Evolutionary conservation across 2,329 filamentous ascomycete species (phyloP).

Genomic region (Sphaceloma murrayae): DNA sequence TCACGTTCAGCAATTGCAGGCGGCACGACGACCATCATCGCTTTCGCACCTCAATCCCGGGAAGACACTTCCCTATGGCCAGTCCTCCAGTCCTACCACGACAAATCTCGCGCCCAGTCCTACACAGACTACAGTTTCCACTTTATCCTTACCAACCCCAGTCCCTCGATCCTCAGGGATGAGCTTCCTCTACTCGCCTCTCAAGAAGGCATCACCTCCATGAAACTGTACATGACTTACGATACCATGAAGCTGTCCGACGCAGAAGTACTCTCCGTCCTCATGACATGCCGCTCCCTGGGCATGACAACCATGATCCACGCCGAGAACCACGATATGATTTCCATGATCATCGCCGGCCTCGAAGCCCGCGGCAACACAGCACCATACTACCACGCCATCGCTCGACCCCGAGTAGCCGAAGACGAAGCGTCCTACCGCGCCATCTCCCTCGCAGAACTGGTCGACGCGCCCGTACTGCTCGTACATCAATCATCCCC

Average conservation of each 20-base stretch:
- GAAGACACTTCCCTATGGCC: slow-evolving; percentile 37
- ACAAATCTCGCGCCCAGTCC: slow-evolving; percentile 35
- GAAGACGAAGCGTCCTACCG: slow-evolving; percentile 44
- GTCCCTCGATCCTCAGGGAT: slow-evolving; percentile 30
- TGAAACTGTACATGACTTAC: slow-evolving; percentile 49
- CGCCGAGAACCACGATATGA: slow-evolving; percentile 41
- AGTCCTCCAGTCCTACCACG: slow-evolving; percentile 41
- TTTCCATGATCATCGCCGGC: slow-evolving; percentile 35
- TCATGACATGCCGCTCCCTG: slow-evolving; percentile 38
- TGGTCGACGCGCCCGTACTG: slow-evolving; percentile 44
- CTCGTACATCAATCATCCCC: slow-evolving; percentile 45
- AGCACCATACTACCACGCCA: slow-evolving; percentile 39
- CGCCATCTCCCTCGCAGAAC: slow-evolving; percentile 41
- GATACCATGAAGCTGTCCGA: slow-evolving; percentile 42
- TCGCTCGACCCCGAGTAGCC: slow-evolving; percentile 38
- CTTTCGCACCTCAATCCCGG: slow-evolving; percentile 48
- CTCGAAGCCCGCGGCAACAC: slow-evolving; percentile 34
- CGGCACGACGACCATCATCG: slow-evolving; percentile 49
- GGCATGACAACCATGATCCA: slow-evolving; percentile 44
- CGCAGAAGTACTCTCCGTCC: slow-evolving; percentile 41
- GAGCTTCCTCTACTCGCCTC: slow-evolving; percentile 36
- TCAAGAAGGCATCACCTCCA: slow-evolving; percentile 37
- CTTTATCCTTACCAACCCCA: slow-evolving; percentile 42
- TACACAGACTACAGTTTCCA: slow-evolving; percentile 52
- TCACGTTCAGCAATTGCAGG: slow-evolving; percentile 48